Evolutionary conservation across 441 rosid genomes (phyloP), one percentile per base, ranked within the genome.

Genomic region (Francoa sonchifolia): DNA sequence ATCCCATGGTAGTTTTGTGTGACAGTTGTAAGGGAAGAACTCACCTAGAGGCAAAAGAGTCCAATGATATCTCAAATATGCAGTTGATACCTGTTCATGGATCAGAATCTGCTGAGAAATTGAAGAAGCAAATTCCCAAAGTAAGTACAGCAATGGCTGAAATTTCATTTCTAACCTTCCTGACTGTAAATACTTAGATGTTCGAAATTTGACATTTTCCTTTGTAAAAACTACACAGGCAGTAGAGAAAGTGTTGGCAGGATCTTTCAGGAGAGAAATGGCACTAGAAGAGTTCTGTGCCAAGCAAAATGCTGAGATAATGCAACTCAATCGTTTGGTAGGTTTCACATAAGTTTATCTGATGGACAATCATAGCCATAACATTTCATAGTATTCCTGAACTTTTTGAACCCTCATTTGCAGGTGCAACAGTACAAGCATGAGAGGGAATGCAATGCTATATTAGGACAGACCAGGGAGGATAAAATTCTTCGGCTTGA

Each of bases 391-490:
- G 48, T 31, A 32, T 19, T 19, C 32, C 19, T 60, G 51, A 54
- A 33, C 55, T 16, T 34, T 55, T 10, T 28, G 32, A 40, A 43
- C 56, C 32, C 40, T 49, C 19, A 6, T 42, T 57, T 65, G 43
- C 74, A 92, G 99, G 92, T 87, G 42, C 89, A 87, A 67, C 99
- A 87, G 56, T 87, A 83, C 75, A 87, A 87, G 72, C 95, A 87
- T 59, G 99, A 87, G 66, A 74, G 99, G 52, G 99, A 92, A 55
- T 92, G 97, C 73, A 87, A 75, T 61, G 84, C 94, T 31, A 62
- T 87, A 47, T 83, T 92, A 57, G 80, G 75, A 50, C 84, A 83
- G 72, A 87, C 85, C 32, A 75, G 77, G 68, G 97, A 92, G 64
- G 95, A 87, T 44, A 92, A 83, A 68, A 84, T 92, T 69, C 65